phyloP scores from a whole-genome alignment of 1,284 basidiomycete species.

The Austroboletus niveus region DNA sequence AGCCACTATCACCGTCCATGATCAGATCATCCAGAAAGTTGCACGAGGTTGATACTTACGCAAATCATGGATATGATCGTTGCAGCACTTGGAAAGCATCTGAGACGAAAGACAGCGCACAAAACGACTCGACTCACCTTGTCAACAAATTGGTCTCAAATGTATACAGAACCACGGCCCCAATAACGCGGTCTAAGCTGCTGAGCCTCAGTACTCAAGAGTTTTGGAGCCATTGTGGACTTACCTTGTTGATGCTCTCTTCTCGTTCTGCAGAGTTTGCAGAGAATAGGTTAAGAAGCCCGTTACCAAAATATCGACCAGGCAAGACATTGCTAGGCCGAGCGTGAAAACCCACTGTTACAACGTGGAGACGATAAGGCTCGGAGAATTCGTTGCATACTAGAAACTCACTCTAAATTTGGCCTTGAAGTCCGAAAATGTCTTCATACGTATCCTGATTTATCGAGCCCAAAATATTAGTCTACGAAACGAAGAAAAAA shows the following conservation, averaged over 20 bases:
- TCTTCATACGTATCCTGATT: constrained; percentile 28
- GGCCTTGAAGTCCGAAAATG: constrained; percentile 22
- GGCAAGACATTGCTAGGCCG: constrained; percentile 47
- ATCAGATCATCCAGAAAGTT: constrained; percentile 20
- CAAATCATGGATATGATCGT: constrained; percentile 50
- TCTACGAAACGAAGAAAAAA: neutral
- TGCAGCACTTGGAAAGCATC: constrained; percentile 34
- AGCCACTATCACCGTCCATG: constrained; percentile 40
- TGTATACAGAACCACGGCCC: constrained; percentile 49
- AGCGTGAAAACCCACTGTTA: constrained; percentile 50
- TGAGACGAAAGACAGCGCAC: neutral
- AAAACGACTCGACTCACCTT: constrained; percentile 32
- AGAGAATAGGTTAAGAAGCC: constrained; percentile 45
- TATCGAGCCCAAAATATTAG: neutral
- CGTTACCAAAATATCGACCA: constrained; percentile 49
- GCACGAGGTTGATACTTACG: constrained; percentile 32
- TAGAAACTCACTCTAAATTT: constrained; percentile 22
- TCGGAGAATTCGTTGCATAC: neutral
- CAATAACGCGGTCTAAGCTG: constrained; percentile 47
- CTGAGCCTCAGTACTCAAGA: neutral
- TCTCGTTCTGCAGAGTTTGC: constrained; percentile 36
- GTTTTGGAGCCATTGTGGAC: neutral
- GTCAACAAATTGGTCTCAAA: constrained; percentile 53
- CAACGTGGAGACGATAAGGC: neutral
- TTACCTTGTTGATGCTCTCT: constrained; percentile 29